phyloP scores from a whole-genome alignment of 495 filamentous ascomycete genomes.

The Tetracladium setigerum region DNA sequence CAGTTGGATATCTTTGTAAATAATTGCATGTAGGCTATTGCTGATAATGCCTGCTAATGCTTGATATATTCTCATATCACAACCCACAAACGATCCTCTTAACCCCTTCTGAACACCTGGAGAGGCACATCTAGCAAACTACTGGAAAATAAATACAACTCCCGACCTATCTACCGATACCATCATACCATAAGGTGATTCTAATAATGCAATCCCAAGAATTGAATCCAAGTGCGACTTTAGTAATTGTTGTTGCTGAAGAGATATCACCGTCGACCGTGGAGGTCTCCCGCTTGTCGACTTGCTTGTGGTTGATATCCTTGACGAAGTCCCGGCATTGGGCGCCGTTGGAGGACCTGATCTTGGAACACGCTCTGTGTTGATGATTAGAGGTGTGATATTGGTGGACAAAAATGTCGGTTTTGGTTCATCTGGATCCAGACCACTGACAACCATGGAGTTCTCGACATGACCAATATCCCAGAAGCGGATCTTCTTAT shows the following conservation, averaged over 20 bases:
- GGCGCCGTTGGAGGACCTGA: conserved; percentile 28
- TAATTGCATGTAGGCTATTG: too few relatives aligned
- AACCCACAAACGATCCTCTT: background rate
- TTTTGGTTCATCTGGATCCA: conserved; percentile 60
- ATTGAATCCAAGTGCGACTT: conserved; percentile 86
- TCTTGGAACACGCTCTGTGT: conserved; percentile 60
- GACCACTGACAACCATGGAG: conserved; percentile 71
- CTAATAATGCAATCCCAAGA: conserved; percentile 78
- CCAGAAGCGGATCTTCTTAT: conserved; percentile 92
- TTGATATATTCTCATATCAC: background rate
- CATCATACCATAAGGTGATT: conserved; percentile 87
- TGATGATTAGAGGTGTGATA: conserved; percentile 58
- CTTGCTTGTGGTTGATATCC: conserved; percentile 26
- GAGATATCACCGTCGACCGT: conserved; percentile 77
- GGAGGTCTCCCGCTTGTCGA: conserved; percentile 42
- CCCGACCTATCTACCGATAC: conserved; percentile 88
- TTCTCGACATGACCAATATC: conserved; percentile 67
- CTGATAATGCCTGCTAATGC: too few relatives aligned
- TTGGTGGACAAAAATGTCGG: conserved; percentile 67
- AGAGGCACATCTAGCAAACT: conserved; percentile 12
- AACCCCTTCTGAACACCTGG: background rate
- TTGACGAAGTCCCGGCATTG: conserved; percentile 30
- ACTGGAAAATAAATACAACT: conserved; percentile 85
- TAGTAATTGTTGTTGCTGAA: conserved; percentile 78
- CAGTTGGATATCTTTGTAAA: too few relatives aligned